A percentile compares a stretch with the other conserved stretches of the same genome.
Evolutionary conservation across 805 yeast species (phyloP).

Genomic region (Metschnikowia cubensis): DNA sequence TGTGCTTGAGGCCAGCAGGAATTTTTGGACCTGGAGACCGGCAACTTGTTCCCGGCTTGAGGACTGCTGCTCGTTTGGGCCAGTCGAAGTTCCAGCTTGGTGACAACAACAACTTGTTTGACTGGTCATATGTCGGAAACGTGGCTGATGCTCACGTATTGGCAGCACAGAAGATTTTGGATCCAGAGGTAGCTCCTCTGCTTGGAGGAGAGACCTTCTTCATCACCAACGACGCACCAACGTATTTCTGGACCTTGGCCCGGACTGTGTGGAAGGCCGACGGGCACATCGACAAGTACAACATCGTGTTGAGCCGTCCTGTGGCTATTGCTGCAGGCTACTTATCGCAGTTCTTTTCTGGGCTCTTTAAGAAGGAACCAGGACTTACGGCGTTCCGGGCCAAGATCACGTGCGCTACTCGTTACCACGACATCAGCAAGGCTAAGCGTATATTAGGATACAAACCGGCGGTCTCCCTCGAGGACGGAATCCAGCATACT

Average conservation of each 20-base stretch:
- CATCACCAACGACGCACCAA: conserved; percentile 89
- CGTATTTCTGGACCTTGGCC: conserved; percentile 96
- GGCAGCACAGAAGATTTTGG: conserved; percentile 75
- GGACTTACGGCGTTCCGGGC: conserved; percentile 97
- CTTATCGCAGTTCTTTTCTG: conserved; percentile 69
- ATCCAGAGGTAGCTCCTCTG: conserved; percentile 34
- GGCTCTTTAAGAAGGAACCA: conserved; percentile 74
- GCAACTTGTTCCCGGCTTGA: conserved; percentile 89
- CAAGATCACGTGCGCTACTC: conserved; percentile 82
- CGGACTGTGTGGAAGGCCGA: conserved; percentile 97
- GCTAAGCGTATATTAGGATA: conserved; percentile 79
- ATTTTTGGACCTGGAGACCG: conserved; percentile 99
- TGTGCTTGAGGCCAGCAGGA: conserved; percentile 94
- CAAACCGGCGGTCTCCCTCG: conserved; percentile 71
- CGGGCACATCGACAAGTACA: conserved; percentile 70
- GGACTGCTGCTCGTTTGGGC: conserved; percentile 75
- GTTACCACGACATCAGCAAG: conserved; percentile 88
- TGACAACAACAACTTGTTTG: conserved; percentile 88
- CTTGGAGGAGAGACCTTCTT: conserved; percentile 88
- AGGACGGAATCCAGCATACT: conserved; percentile 75
- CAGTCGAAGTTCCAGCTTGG: conserved; percentile 94
- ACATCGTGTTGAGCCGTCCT: conserved; percentile 65
- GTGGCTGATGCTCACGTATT: conserved; percentile 95
- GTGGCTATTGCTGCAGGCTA: conserved; percentile 83
- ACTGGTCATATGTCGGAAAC: conserved; percentile 97